A percentile compares a stretch with the other conserved stretches of the same genome.
phyloP scores from a whole-genome alignment of 169 alveolate species.

The Cryptosporidium andersoni region DNA sequence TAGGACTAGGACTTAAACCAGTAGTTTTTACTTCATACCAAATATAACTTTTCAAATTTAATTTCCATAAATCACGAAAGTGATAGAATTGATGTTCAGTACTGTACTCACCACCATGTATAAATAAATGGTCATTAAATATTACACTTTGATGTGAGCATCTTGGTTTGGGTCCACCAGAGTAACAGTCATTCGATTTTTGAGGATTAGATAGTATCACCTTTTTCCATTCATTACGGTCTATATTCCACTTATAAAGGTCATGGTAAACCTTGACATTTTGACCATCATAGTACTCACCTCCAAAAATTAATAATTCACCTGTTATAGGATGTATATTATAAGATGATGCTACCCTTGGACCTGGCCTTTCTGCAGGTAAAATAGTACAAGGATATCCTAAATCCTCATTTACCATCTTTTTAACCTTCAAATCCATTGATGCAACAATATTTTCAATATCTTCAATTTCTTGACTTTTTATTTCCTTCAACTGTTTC shows the following conservation, averaged over 20 bases:
- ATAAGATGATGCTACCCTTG: constrained; percentile 62
- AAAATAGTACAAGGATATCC: constrained; percentile 47
- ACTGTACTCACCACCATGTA: constrained; percentile 90
- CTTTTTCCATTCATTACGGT: constrained; percentile 84
- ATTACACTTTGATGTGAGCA: constrained; percentile 89
- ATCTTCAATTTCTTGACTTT: constrained; percentile 44
- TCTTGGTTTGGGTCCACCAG: constrained; percentile 85
- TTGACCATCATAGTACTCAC: constrained; percentile 87
- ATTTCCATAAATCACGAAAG: constrained; percentile 86
- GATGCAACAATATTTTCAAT: constrained; percentile 21
- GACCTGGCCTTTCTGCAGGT: constrained; percentile 52
- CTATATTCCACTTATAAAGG: constrained; percentile 82
- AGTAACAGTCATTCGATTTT: neutral
- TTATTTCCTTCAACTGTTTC: constrained; percentile 33
- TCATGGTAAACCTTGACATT: constrained; percentile 84
- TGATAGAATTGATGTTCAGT: constrained; percentile 87
- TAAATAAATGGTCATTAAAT: constrained; percentile 81
- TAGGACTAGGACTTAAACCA: constrained; percentile 84
- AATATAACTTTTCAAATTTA: constrained; percentile 77
- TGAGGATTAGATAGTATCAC: constrained; percentile 74
- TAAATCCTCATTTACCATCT: neutral
- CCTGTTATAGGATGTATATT: constrained; percentile 70
- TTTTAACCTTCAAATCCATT: neutral
- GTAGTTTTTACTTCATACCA: constrained; percentile 84
- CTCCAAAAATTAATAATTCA: constrained; percentile 86